phyloP scores from a whole-genome alignment of 352 stramenopile species.

The Globisporangium rhizosaccharum region DNA sequence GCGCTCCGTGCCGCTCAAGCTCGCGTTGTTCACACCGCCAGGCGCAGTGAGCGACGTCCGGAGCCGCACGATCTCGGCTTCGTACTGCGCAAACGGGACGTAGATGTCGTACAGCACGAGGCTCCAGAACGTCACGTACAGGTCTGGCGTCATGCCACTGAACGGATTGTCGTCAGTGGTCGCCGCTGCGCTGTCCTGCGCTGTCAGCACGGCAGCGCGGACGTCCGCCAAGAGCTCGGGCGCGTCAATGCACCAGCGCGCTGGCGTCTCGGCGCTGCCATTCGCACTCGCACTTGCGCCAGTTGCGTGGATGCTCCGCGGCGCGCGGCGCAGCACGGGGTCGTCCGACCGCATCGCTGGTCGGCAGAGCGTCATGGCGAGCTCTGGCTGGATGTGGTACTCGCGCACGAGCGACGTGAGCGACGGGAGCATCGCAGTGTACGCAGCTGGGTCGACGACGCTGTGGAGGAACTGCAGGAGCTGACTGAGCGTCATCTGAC shows the following conservation, averaged over 20 bases:
- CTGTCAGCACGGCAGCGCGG: constrained; percentile 22
- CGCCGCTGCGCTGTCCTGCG: constrained; percentile 4
- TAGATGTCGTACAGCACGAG: constrained; percentile 86
- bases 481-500: constrained; percentile 81
- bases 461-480: constrained; percentile 81
- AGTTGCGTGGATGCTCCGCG: constrained; percentile 54
- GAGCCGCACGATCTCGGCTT: constrained; percentile 72
- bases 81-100: constrained; percentile 81
- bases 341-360: constrained; percentile 78
- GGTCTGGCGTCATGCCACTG: constrained; percentile 60
- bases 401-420: constrained; percentile 57
- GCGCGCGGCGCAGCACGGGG: constrained; percentile 49
- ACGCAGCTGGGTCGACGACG: constrained; percentile 63
- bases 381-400: constrained; percentile 65
- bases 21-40: constrained; percentile 5
- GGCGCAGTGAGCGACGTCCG: constrained; percentile 46
- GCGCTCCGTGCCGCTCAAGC: constrained; percentile 43
- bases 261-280: constrained; percentile 14
- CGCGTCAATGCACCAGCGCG: constrained; percentile 71
- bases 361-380: constrained; percentile 74
- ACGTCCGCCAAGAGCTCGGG: constrained; percentile 54
- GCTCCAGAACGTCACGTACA: constrained; percentile 85
- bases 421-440: constrained; percentile 68
- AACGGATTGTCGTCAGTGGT: constrained; percentile 39
- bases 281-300: constrained; percentile 19